Base-by-base conservation (phyloP, 192 early-diverging fungal genomes). In the Funneliformis geosporum region DNA sequence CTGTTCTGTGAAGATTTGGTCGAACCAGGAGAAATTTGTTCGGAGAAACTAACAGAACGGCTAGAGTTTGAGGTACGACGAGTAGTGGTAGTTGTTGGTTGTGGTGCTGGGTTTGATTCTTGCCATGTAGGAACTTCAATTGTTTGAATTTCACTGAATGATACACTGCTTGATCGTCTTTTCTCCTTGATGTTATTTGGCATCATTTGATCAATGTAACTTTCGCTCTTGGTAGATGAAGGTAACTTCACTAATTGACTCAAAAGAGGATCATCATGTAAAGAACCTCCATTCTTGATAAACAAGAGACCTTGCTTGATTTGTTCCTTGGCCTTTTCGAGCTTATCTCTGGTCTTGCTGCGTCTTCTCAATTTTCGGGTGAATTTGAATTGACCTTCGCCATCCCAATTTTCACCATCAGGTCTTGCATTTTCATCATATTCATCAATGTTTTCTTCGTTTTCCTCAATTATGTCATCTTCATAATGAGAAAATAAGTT, bases 261-360 rank as follows among this genome's bases (percentile, higher is more conserved):
- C 43, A 79, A 55, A 67, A 72, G 14, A 47, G 67, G 81, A 75
- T 79, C 79, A 60, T 69, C 77, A 44, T 55, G 66, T n/a, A 70
- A 27, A 4, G 77, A 70, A 8, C 82, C 81, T 27, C 81, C 77
- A 50, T 82, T 83, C 66, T 86, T 84, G 47, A 86, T 79, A 33
- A 86, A 42, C 33, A 83, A 60, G 38, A 83, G 44, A 65, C 83
- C 81, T 39, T 80, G 79, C 70, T 81, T 82, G 14, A 86, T 83
- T 46, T 86, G 83, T 44, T 86, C 85, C 46, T 84, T 84, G 44
- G 82, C 85, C 68, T 84, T 83, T 78, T 86, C 85, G 5, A 83
- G 5, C 2, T 64, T 80, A 59, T 82, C 82, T 28, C 78, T 82
- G 4, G 66, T 81, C 60, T 66, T 78, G 39, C 85, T 66, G 66